Evolutionary conservation across 306 rosid species (phyloP).

Genomic region (Cicer yamashitae): DNA sequence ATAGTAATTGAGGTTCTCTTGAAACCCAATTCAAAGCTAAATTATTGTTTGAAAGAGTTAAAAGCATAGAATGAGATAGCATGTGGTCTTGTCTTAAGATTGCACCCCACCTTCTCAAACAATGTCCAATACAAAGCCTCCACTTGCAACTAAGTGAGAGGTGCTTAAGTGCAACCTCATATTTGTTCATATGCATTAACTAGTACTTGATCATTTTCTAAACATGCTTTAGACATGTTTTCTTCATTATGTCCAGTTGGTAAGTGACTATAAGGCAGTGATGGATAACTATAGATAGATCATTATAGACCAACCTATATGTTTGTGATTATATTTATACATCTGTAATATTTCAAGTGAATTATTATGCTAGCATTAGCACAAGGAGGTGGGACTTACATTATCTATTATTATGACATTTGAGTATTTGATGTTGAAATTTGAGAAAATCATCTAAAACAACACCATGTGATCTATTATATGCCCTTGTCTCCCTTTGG

Average conservation of each 20-base stretch:
- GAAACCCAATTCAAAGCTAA: neutral
- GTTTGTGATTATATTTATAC: neutral
- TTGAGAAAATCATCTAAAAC: conserved; percentile 22
- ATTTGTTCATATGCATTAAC: conserved; percentile 9
- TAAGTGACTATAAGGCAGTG: conserved; percentile 17
- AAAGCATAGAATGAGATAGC: neutral
- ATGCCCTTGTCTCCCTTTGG: conserved; percentile 37
- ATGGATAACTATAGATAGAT: neutral
- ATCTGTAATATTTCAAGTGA: neutral
- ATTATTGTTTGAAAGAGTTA: neutral
- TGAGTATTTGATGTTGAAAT: neutral
- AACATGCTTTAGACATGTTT: conserved; percentile 41
- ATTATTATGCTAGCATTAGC: neutral
- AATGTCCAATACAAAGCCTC: neutral
- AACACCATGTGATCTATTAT: conserved; percentile 46
- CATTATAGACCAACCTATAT: neutral
- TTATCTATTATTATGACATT: neutral
- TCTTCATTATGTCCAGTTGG: neutral
- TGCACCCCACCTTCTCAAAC: conserved; percentile 4
- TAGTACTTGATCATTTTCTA: neutral
- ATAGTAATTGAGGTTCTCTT: neutral
- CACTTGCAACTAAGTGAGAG: neutral
- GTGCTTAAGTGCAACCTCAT: neutral
- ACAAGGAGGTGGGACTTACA: neutral
- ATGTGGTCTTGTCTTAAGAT: neutral